Conservation (phyloP, 2,329 filamentous ascomycete species). For the Fusarium haematococcum region DNA sequence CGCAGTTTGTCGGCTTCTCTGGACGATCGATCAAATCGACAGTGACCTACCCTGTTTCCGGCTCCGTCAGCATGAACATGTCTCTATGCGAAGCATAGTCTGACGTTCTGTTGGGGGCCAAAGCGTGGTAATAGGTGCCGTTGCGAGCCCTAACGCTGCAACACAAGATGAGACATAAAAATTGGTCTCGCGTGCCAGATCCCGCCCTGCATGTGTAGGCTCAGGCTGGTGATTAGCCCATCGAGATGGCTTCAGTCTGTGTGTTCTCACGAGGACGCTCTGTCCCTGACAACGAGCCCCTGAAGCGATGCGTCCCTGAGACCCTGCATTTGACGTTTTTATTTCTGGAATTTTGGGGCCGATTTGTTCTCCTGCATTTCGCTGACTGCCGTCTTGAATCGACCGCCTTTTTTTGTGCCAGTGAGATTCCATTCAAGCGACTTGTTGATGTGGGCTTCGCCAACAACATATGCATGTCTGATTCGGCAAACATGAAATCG, state of each 20-base stretch:
- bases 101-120: neutral
- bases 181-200: constrained; percentile 38
- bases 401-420: neutral
- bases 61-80: neutral
- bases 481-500: neutral
- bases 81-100: neutral
- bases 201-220: constrained; percentile 22
- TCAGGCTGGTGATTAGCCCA: constrained; percentile 29
- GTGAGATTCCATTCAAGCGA: neutral
- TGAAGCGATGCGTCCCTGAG: constrained; percentile 15
- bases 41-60: neutral
- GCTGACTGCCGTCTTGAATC: neutral
- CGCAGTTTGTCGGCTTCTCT: constrained; percentile 7
- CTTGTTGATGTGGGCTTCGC: constrained; percentile 2
- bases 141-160: constrained; percentile 7
- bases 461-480: constrained; percentile 1
- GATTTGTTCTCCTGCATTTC: neutral
- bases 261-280: constrained; percentile 22
- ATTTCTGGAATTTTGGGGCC: constrained; percentile 13
- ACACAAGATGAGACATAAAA: constrained; percentile 31
- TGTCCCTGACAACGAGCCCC: constrained; percentile 21
- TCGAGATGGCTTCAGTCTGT: constrained; percentile 6
- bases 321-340: constrained; percentile 34
- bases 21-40: neutral
- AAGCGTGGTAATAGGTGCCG: neutral